Evolutionary conservation across 2,329 filamentous ascomycete species (phyloP).

Genomic region (Apiospora hydei): DNA sequence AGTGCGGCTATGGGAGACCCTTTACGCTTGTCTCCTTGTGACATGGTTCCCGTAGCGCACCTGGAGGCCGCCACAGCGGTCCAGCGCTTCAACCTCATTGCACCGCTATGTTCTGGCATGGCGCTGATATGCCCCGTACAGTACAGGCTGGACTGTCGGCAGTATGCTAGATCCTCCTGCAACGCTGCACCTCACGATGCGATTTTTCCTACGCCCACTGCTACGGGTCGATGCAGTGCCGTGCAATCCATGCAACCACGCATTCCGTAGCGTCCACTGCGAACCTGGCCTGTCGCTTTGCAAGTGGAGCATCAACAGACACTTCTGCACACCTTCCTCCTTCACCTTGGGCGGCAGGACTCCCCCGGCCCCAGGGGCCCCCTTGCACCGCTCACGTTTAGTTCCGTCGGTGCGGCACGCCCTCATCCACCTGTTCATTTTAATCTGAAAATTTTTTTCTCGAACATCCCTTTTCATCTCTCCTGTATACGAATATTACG

Average conservation of each 20-base stretch:
- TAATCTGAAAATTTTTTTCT: slow-evolving; percentile 38
- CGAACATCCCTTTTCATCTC: slow-evolving; percentile 25
- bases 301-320: not conserved
- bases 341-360: slow-evolving; percentile 19
- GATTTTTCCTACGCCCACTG: slow-evolving; percentile 44
- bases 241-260: slow-evolving; percentile 29
- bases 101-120: slow-evolving; percentile 7
- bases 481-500: slow-evolving; percentile 27
- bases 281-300: slow-evolving; percentile 1
- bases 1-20: slow-evolving; percentile 26
- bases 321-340: slow-evolving; percentile 13
- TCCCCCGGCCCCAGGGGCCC: slow-evolving; percentile 18
- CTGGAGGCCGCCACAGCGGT: slow-evolving; percentile 4
- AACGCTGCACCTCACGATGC: slow-evolving; percentile 25
- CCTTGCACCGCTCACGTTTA: slow-evolving; percentile 30
- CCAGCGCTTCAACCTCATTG: slow-evolving; percentile 22
- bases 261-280: slow-evolving; percentile 23
- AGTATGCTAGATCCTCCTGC: slow-evolving; percentile 18
- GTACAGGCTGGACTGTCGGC: slow-evolving; percentile 28
- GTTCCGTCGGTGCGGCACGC: slow-evolving; percentile 30
- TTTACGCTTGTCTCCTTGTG: slow-evolving; percentile 23
- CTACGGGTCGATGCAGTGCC: slow-evolving; percentile 41
- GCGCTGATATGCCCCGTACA: slow-evolving; percentile 26
- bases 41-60: slow-evolving; percentile 22
- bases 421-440: slow-evolving; percentile 33